Conservation (phyloP, 441 rosid genomes). For the Jatropha podagrica region DNA sequence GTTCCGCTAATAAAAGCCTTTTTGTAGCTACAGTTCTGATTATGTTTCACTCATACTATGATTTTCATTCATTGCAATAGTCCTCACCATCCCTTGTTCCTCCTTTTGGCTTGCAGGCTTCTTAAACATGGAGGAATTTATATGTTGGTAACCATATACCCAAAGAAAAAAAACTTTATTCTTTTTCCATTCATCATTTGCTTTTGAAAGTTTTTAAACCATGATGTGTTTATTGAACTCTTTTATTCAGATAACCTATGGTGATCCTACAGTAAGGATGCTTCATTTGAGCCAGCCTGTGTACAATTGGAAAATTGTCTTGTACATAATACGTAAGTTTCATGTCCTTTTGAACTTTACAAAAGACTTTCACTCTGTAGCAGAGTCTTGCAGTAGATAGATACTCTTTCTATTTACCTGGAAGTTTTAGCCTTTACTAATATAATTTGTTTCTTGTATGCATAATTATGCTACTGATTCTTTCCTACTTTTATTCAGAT, state of each 20-base stretch:
- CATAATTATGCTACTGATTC: not conserved
- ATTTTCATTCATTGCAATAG: constrained; percentile 1
- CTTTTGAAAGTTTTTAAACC: constrained; percentile 16
- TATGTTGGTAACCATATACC: constrained; percentile 68
- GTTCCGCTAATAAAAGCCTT: constrained; percentile 31
- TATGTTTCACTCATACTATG: not conserved
- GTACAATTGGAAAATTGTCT: constrained; percentile 65
- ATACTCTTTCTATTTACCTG: not conserved
- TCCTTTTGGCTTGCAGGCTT: constrained; percentile 48
- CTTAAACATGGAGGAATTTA: constrained; percentile 86
- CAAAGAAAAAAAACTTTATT: constrained; percentile 19
- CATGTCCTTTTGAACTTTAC: constrained; percentile 5
- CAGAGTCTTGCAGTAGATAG: not conserved
- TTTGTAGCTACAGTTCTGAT: not conserved
- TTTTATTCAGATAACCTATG: constrained; percentile 74
- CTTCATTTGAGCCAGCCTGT: constrained; percentile 57
- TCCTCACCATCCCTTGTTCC: constrained; percentile 17
- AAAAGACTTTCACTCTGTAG: not conserved
- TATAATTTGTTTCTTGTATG: not conserved
- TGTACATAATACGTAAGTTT: constrained; percentile 78
- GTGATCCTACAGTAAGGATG: constrained; percentile 91
- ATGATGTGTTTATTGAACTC: not conserved
- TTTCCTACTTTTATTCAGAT: not conserved
- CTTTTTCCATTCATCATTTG: constrained; percentile 7
- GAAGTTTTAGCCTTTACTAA: not conserved